Conservation (phyloP, 805 yeast species). For the Nakazawaea holstii region DNA sequence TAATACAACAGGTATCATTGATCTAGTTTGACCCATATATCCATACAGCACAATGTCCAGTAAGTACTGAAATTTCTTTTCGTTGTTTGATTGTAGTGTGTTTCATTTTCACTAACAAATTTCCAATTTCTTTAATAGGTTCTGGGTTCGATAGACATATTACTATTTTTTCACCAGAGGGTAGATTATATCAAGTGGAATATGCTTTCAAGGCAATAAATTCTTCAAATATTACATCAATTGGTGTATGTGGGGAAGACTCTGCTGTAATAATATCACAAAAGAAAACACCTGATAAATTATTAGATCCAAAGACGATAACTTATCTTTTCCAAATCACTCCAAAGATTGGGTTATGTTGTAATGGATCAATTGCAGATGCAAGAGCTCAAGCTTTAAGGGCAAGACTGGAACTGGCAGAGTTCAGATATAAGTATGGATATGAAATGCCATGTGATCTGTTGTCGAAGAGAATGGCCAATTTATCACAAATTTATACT, state of each 20-base stretch:
- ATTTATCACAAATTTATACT: constrained; percentile 89
- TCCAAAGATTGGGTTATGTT: constrained; percentile 77
- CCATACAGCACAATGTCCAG: constrained; percentile 21
- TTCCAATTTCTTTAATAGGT: not conserved
- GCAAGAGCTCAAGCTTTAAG: constrained; percentile 86
- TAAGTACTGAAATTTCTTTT: constrained; percentile 14
- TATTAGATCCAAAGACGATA: constrained; percentile 82
- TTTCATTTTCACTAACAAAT: not conserved
- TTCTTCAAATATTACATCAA: constrained; percentile 82
- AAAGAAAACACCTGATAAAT: constrained; percentile 93
- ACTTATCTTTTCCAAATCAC: constrained; percentile 83
- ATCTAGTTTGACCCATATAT: not conserved
- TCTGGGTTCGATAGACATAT: constrained; percentile 99
- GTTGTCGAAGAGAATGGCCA: constrained; percentile 91
- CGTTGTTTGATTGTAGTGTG: not conserved
- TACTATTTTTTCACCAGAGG: constrained; percentile 97
- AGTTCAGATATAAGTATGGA: constrained; percentile 89
- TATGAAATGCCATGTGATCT: constrained; percentile 96
- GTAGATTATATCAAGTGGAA: constrained; percentile 95
- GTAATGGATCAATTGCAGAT: constrained; percentile 95
- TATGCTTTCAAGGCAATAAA: constrained; percentile 97
- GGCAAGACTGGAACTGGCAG: constrained; percentile 94
- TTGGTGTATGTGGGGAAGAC: constrained; percentile 84
- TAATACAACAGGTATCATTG: not conserved
- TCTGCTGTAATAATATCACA: constrained; percentile 87